Percentiles rank a stretch among this genome's conserved stretches.
Evolutionary conservation across 441 rosid species (phyloP).

Genomic region (Gossypium schwendimanii): DNA sequence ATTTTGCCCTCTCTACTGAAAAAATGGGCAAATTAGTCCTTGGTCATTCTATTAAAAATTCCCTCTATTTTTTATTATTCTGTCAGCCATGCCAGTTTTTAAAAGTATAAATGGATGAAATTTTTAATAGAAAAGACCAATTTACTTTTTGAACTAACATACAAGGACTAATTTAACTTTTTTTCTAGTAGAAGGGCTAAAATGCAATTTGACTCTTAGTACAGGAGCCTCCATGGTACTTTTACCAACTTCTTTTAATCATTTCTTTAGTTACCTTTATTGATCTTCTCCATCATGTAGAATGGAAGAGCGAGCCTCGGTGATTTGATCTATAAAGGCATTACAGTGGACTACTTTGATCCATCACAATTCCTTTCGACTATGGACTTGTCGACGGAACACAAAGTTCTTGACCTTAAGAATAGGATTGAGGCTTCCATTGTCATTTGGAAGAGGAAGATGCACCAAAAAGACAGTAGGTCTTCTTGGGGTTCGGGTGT

Average conservation of each 20-base stretch:
- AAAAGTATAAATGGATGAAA: no score
- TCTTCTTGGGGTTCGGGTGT: conserved; percentile 52
- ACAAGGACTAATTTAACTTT: no score
- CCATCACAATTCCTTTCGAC: conserved; percentile 43
- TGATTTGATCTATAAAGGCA: conserved; percentile 47
- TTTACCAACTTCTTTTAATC: background rate
- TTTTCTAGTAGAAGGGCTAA: no score
- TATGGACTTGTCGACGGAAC: conserved; percentile 51
- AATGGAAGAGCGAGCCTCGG: conserved; percentile 56
- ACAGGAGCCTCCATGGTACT: no score
- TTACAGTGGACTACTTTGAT: conserved; percentile 54
- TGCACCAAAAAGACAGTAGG: conserved; percentile 35
- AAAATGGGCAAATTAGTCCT: no score
- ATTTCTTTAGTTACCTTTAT: background rate
- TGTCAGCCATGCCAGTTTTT: no score
- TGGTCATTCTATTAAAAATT: no score
- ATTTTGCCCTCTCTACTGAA: no score
- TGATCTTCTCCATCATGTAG: conserved; percentile 19
- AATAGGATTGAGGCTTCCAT: conserved; percentile 57
- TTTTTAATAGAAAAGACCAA: no score
- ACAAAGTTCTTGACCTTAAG: conserved; percentile 48
- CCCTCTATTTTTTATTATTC: no score
- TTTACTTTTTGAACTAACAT: no score
- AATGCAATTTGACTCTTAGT: no score
- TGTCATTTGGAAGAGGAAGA: conserved; percentile 52